Evolutionary conservation across 1,284 basidiomycete genomes (phyloP).

Genomic region (Hypsizygus ulmarius): DNA sequence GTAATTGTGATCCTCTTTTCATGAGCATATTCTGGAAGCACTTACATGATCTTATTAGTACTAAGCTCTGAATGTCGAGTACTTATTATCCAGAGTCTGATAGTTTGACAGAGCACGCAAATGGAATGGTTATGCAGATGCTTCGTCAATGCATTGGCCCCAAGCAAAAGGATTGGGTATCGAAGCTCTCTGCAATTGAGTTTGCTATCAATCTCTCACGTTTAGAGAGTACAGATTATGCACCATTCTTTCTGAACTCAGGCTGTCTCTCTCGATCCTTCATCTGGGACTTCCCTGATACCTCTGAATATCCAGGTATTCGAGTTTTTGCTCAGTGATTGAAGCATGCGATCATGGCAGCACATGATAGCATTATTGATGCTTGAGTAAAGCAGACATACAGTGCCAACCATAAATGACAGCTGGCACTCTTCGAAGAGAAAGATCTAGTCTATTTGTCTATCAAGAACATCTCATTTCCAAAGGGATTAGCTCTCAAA

Average conservation of each 20-base stretch:
- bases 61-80: background rate
- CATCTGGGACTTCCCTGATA: conserved; percentile 23
- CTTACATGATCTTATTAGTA: conserved; percentile 17
- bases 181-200: conserved; percentile 17
- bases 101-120: background rate
- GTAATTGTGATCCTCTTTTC: conserved; percentile 22
- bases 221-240: conserved; percentile 32
- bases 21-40: conserved; percentile 22
- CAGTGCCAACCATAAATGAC: conserved; percentile 11
- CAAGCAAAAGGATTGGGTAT: too few relatives aligned
- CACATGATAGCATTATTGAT: conserved; percentile 19
- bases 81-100: conserved; percentile 2
- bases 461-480: conserved; percentile 32
- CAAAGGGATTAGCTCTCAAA: conserved; percentile 28
- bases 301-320: conserved; percentile 23
- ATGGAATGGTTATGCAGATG: conserved; percentile 15
- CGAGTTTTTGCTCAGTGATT: conserved; percentile 22
- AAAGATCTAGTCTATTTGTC: conserved; percentile 34
- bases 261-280: conserved; percentile 25
- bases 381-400: conserved; percentile 10
- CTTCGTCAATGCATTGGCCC: conserved; percentile 16
- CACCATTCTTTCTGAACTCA: too few relatives aligned
- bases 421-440: conserved; percentile 16
- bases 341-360: conserved; percentile 23
- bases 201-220: conserved; percentile 21